phyloP scores from a whole-genome alignment of 306 rosid species.

The Cucurbita argyrosperma region DNA sequence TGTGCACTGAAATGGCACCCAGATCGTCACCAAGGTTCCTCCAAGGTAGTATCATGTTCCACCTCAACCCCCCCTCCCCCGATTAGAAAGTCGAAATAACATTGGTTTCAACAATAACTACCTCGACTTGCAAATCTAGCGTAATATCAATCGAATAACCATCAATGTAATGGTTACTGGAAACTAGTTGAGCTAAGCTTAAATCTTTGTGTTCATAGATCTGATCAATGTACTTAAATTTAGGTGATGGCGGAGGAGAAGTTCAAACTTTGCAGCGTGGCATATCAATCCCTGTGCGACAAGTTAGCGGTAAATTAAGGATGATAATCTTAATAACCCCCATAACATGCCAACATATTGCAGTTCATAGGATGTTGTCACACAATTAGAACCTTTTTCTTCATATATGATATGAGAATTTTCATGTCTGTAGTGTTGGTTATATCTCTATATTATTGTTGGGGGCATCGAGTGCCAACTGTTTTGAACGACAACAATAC shows the following conservation, averaged over 20 bases:
- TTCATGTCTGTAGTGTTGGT: background rate
- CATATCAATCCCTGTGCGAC: slow-evolving; percentile 61
- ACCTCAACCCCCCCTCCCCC: background rate
- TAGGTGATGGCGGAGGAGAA: slow-evolving; percentile 72
- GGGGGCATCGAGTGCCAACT: background rate
- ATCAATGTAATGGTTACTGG: background rate
- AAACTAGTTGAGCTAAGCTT: background rate
- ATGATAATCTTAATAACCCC: background rate
- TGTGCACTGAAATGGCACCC: slow-evolving; percentile 96
- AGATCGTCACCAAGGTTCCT: slow-evolving; percentile 79
- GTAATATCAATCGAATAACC: background rate
- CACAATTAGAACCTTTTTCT: background rate
- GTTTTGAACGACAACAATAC: background rate
- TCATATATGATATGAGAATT: background rate
- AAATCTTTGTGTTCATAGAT: background rate
- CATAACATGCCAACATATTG: background rate
- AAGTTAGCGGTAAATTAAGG: slow-evolving; percentile 33
- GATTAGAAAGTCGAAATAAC: background rate
- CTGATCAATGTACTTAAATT: background rate
- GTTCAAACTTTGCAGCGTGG: slow-evolving; percentile 72
- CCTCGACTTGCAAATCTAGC: background rate
- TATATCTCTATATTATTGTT: background rate
- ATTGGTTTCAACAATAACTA: background rate
- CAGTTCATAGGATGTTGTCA: background rate
- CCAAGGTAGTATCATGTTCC: slow-evolving; percentile 36